Base-by-base conservation (phyloP, 352 stramenopile species). In the Nothophytophthora sp. region DNA sequence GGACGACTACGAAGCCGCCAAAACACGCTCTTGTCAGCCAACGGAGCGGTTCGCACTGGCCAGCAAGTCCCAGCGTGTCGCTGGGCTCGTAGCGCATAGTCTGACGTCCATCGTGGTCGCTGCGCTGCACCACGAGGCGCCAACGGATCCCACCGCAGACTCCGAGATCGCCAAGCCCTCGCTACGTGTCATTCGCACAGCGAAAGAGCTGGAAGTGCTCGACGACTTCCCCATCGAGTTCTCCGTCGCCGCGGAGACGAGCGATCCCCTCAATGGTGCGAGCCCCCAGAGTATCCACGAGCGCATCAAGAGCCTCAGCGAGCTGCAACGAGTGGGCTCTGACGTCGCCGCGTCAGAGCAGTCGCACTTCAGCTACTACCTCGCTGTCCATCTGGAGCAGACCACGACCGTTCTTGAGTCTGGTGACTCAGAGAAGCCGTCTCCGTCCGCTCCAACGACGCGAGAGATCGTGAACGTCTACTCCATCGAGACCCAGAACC, bases 1-100 rank as follows among this genome's bases (percentile, higher is more conserved):
- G 15, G 65, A 81, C 28, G 71, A 84, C 73, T 87, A 70, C 29
- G 58, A 76, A 4, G 39, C 33, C 10, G 75, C 71, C 25, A 77
- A 69, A 55, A 82, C 73, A 43, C 62, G 66, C 1, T 69, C 52
- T 15, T 83, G 60, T 45, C 73, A 77, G 37, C 47, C 62, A 6
- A 48, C 40, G 10, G 41, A 28, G n/a, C 40, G 37, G 15, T 15
- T 60, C 33, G 10, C 46, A 27, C 20, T 67, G 12, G 50, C 47
- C 15, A 40, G n/a, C 4, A 44, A 22, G 20, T 16, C 24, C 15
- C 50, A 58, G 5, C 40, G 33, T 3, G 33, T 67, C 13, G 48
- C 37, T 3, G 46, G 46, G 3, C 3, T 71, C 9, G 35, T 22
- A n/a, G 60, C 50, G 28, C 50, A 63, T 23, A 51, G 50, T 8